phyloP scores from a whole-genome alignment of 345 rosid genomes.

The Fremontodendron californicum region DNA sequence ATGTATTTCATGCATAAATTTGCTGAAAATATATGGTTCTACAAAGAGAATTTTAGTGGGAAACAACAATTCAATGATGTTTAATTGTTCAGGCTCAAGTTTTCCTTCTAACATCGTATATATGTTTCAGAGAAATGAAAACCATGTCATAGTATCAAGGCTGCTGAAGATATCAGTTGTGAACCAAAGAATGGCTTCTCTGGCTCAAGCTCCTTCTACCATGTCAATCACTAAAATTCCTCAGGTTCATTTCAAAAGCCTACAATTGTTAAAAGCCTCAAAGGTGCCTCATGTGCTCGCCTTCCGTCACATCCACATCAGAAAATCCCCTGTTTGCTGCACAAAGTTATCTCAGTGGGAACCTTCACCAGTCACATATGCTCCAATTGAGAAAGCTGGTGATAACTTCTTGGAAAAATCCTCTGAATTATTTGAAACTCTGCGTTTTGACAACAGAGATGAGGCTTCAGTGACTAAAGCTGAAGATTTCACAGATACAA shows the following conservation, averaged over 20 bases:
- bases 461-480: constrained; percentile 30
- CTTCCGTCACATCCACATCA: constrained; percentile 17
- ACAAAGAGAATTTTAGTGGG: neutral
- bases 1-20: neutral
- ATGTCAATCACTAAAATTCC: constrained; percentile 22
- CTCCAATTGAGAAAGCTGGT: constrained; percentile 42
- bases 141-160: neutral
- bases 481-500: constrained; percentile 25
- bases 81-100: neutral
- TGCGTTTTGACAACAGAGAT: constrained; percentile 32
- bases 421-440: constrained; percentile 50
- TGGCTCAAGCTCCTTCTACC: constrained; percentile 35
- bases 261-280: constrained; percentile 26
- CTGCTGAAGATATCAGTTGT: constrained; percentile 24
- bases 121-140: constrained; percentile 15
- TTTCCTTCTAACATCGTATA: neutral
- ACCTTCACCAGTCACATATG: constrained; percentile 44
- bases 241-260: constrained; percentile 26
- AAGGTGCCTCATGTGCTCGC: constrained; percentile 9
- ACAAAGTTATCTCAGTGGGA: constrained; percentile 62
- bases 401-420: constrained; percentile 44
- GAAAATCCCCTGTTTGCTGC: constrained; percentile 36
- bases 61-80: neutral
- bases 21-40: neutral
- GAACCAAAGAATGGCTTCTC: constrained; percentile 48